These are phyloP conservation scores for Candida wancherniae DNA, from an alignment of 805 yeast genomes.

Conservation along the genomic window DNA sequence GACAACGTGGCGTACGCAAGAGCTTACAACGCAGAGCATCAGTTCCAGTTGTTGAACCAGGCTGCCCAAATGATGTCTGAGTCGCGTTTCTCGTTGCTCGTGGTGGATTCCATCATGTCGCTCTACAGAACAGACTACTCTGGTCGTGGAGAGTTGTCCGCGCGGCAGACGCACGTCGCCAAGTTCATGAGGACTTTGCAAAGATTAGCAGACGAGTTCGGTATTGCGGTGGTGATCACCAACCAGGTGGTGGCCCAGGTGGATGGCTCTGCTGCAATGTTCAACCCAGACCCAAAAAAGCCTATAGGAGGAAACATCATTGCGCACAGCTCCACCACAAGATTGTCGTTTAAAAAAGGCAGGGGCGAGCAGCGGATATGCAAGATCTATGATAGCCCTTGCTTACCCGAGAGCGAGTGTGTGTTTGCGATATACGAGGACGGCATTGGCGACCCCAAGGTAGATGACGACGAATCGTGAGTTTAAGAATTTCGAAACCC, in stretches of 20 bases:
- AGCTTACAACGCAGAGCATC: constrained; percentile 97
- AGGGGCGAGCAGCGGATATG: constrained; percentile 90
- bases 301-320: constrained; percentile 98
- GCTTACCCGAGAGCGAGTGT: constrained; percentile 92
- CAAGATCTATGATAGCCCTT: constrained; percentile 93
- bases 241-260: constrained; percentile 98
- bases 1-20: constrained; percentile 97
- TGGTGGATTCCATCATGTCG: constrained; percentile 98
- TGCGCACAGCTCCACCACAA: constrained; percentile 94
- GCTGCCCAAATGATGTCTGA: constrained; percentile 97
- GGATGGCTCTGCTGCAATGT: constrained; percentile 78
- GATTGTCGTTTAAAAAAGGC: constrained; percentile 86
- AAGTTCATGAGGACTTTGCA: constrained; percentile 88
- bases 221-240: constrained; percentile 87
- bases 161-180: constrained; percentile 92
- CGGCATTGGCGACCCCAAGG: constrained; percentile 93
- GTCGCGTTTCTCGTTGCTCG: constrained; percentile 79
- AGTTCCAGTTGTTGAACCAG: constrained; percentile 73
- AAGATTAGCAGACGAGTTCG: constrained; percentile 93
- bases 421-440: constrained; percentile 94
- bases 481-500: no score
- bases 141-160: constrained; percentile 94
- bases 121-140: constrained; percentile 89
- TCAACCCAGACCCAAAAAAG: constrained; percentile 94
- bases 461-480: constrained; percentile 49